Percentiles rank a stretch among this genome's conserved stretches.
phyloP scores from a whole-genome alignment of 805 yeast genomes.

The Lipomyces sp. region DNA sequence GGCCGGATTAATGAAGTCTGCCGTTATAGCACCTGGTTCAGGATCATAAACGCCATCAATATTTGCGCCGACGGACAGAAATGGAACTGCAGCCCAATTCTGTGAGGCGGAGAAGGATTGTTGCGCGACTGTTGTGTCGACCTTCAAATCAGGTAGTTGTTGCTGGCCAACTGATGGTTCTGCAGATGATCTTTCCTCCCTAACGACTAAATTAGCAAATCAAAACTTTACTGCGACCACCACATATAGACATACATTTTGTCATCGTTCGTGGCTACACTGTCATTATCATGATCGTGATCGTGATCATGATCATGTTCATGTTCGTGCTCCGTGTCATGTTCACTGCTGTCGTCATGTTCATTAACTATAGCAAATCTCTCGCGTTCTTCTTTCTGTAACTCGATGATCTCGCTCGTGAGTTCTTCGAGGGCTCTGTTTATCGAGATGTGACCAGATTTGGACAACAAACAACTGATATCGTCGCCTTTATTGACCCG shows the following conservation, averaged over 20 bases:
- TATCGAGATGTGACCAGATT: conserved; percentile 39
- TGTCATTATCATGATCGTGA: conserved; percentile 8
- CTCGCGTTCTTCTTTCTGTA: conserved; percentile 32
- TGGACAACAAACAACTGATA: conserved; percentile 29
- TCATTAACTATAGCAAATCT: conserved; percentile 26
- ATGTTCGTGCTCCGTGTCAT: conserved; percentile 33
- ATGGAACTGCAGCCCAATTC: neutral
- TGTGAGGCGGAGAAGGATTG: neutral
- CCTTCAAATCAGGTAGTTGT: neutral
- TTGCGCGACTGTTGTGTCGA: neutral
- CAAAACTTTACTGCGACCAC: neutral
- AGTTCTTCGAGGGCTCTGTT: conserved; percentile 39
- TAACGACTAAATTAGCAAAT: neutral
- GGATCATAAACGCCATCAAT: neutral
- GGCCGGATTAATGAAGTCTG: conserved; percentile 21
- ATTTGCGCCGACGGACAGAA: neutral
- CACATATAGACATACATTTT: conserved; percentile 11
- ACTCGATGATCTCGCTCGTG: conserved; percentile 26
- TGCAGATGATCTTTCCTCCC: neutral
- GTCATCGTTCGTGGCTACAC: neutral
- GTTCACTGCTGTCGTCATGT: conserved; percentile 30
- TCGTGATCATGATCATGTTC: conserved; percentile 25
- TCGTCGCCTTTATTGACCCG: conserved; percentile 37
- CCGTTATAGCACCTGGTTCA: neutral
- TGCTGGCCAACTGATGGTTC: neutral